phyloP scores from a whole-genome alignment of 2,329 filamentous ascomycete genomes.

The Thielaviopsis ethacetica region DNA sequence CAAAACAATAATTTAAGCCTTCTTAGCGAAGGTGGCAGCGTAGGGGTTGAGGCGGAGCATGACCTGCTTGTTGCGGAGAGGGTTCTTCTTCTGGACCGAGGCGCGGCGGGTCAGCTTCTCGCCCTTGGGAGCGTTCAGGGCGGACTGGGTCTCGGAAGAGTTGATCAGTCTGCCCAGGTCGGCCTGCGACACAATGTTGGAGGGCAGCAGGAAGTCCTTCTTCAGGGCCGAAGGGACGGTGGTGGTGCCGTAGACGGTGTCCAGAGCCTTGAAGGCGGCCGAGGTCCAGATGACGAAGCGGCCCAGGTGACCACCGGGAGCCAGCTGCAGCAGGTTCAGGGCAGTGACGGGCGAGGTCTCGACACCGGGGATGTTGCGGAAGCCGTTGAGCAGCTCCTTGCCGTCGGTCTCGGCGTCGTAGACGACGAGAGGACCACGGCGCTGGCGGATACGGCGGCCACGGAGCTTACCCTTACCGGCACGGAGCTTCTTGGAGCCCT shows the following conservation, averaged over 20 bases:
- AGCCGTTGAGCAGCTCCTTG: constrained; percentile 81
- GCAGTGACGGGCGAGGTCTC: constrained; percentile 89
- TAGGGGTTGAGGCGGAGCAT: constrained; percentile 98
- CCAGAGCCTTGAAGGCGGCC: constrained; percentile 86
- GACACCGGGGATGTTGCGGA: constrained; percentile 98
- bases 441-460: constrained; percentile 91
- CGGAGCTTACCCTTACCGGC: constrained; percentile 98
- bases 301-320: constrained; percentile 94
- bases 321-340: constrained; percentile 97
- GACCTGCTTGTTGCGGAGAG: constrained; percentile 96
- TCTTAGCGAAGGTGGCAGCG: constrained; percentile 75
- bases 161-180: constrained; percentile 98
- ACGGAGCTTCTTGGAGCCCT: constrained; percentile 88
- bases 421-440: constrained; percentile 92
- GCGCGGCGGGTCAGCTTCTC: constrained; percentile 77
- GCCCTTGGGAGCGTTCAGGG: constrained; percentile 82
- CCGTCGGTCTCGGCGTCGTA: constrained; percentile 93
- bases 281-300: constrained; percentile 99
- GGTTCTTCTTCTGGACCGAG: constrained; percentile 99
- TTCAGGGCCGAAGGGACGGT: constrained; percentile 80
- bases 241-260: constrained; percentile 92
- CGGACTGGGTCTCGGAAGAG: constrained; percentile 94
- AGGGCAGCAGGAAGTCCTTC: constrained; percentile 97
- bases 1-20: constrained; percentile 10
- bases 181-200: constrained; percentile 82